Conservation (phyloP, 305 asterid genomes). For the Plantago lanceolata region DNA sequence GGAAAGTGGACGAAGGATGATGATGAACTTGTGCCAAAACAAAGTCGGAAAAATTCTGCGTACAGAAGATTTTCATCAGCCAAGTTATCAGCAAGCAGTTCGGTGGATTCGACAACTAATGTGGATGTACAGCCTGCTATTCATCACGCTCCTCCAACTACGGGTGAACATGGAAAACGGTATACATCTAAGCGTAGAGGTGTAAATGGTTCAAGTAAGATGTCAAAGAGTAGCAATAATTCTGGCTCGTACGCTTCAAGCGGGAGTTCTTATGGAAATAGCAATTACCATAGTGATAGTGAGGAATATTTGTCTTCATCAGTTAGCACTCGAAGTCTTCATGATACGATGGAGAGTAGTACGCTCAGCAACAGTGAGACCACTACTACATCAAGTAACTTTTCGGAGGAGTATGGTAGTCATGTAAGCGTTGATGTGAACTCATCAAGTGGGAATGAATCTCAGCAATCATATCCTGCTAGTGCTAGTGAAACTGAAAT, state of each 20-base stretch:
- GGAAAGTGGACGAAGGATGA: slow-evolving; percentile 19
- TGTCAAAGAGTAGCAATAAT: slow-evolving; percentile 28
- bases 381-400: slow-evolving; percentile 20
- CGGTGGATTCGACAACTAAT: background rate
- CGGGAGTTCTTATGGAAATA: slow-evolving; percentile 29
- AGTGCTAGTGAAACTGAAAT: slow-evolving; percentile 24
- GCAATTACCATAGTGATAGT: slow-evolving; percentile 29
- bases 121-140: slow-evolving; percentile 19
- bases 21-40: slow-evolving; percentile 11
- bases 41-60: slow-evolving; percentile 9
- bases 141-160: slow-evolving; percentile 9
- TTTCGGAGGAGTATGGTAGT: slow-evolving; percentile 15
- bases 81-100: slow-evolving; percentile 16
- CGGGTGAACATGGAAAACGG: slow-evolving; percentile 13
- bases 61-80: slow-evolving; percentile 1
- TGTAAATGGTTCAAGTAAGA: slow-evolving; percentile 13
- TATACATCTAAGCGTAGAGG: slow-evolving; percentile 14
- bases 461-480: slow-evolving; percentile 16
- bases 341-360: slow-evolving; percentile 24
- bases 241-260: slow-evolving; percentile 40
- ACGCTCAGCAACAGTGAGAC: slow-evolving; percentile 31
- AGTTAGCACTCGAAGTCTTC: slow-evolving; percentile 4
- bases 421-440: slow-evolving; percentile 29
- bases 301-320: slow-evolving; percentile 36
- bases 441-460: slow-evolving; percentile 24